A percentile compares a stretch with the other conserved stretches of the same genome.
Evolutionary conservation across 768 basidiomycete species (phyloP).

Genomic region (Russula sp.): DNA sequence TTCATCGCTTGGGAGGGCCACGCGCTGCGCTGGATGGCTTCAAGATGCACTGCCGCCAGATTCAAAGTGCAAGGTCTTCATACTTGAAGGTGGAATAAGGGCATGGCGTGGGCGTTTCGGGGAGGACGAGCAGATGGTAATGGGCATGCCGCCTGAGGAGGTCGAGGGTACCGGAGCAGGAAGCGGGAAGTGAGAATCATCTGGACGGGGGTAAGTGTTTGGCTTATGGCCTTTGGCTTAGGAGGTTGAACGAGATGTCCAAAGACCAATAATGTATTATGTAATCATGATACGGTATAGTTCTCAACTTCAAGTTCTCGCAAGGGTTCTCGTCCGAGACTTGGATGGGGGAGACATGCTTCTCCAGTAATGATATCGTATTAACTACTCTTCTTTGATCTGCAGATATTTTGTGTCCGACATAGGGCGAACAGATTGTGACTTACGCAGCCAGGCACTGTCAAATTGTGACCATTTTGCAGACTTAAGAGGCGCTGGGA

Average conservation of each 20-base stretch:
- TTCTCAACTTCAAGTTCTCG: too few relatives aligned
- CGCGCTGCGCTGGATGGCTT: slow-evolving; percentile 33
- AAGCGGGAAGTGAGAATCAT: not conserved
- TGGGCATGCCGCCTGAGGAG: slow-evolving; percentile 49
- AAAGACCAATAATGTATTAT: too few relatives aligned
- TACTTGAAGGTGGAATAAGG: slow-evolving; percentile 33
- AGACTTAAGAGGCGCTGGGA: not conserved
- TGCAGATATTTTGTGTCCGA: too few relatives aligned
- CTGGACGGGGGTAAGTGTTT: not conserved
- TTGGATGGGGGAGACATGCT: too few relatives aligned
- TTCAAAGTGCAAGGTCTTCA: slow-evolving; percentile 26
- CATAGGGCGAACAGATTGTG: not conserved
- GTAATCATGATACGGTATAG: too few relatives aligned
- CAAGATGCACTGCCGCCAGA: slow-evolving; percentile 31
- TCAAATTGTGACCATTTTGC: not conserved
- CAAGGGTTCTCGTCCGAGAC: too few relatives aligned
- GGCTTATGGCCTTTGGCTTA: too few relatives aligned
- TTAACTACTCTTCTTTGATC: not conserved
- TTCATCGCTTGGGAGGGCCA: slow-evolving; percentile 31
- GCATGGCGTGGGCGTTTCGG: slow-evolving; percentile 33
- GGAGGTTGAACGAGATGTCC: too few relatives aligned
- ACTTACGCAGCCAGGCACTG: not conserved
- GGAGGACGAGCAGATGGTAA: slow-evolving; percentile 24
- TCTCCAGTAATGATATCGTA: too few relatives aligned
- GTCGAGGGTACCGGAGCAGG: not conserved